Conservation (phyloP, 2,329 filamentous ascomycete genomes). For the Aureobasidium sp. region DNA sequence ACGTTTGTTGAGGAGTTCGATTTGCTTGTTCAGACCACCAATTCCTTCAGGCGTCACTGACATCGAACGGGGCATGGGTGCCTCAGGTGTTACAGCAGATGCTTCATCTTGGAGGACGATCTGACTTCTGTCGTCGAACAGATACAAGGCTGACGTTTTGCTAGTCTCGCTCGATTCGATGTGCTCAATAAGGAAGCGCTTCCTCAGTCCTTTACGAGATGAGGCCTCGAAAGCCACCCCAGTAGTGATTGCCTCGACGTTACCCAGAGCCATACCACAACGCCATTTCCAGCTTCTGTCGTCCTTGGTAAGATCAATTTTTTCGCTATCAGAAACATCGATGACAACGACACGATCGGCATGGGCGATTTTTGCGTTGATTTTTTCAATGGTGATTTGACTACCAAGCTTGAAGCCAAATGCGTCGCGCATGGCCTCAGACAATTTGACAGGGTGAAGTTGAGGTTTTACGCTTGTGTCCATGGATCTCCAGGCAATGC, state of each 20-base stretch:
- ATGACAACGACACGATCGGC: constrained; percentile 52
- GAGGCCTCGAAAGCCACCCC: constrained; percentile 63
- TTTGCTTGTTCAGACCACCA: constrained; percentile 58
- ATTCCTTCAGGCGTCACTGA: constrained; percentile 42
- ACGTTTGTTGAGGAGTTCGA: constrained; percentile 57
- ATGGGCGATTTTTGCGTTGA: constrained; percentile 42
- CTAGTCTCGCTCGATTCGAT: constrained; percentile 36
- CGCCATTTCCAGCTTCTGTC: constrained; percentile 28
- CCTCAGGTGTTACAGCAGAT: constrained; percentile 11
- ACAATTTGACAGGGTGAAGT: constrained; percentile 61
- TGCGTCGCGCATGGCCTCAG: constrained; percentile 62
- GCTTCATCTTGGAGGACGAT: constrained; percentile 19
- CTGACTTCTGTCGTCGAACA: constrained; percentile 19
- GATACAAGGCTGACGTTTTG: constrained; percentile 8
- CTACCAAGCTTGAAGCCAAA: constrained; percentile 66
- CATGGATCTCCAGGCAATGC: constrained; percentile 53
- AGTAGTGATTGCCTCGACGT: constrained; percentile 59
- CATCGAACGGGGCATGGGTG: constrained; percentile 12
- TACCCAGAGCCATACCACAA: constrained; percentile 23
- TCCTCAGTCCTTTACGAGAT: constrained; percentile 45
- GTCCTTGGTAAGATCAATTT: constrained; percentile 20
- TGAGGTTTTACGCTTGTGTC: constrained; percentile 47
- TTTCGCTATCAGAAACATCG: constrained; percentile 38
- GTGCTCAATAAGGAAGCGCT: constrained; percentile 51
- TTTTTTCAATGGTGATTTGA: constrained; percentile 51